Evolutionary conservation across 176 grass and related monocot genomes (phyloP), one percentile per base, ranked within the genome.

Genomic region (Triticum timopheevii): DNA sequence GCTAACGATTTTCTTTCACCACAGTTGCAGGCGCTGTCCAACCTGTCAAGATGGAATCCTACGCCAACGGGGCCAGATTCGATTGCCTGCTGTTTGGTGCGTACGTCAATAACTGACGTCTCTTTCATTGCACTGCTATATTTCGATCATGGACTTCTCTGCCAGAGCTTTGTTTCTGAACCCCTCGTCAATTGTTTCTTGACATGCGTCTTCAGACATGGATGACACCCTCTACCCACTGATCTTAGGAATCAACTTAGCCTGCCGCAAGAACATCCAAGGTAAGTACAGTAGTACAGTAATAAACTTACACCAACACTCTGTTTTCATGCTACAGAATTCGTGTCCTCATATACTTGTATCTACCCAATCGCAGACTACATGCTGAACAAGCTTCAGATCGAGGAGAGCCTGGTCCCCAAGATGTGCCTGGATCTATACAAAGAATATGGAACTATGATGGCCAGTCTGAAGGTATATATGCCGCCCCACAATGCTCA

Each of bases 161-260:
- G 15, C 6, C 33, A 38, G 17, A 0, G 8, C 22, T 45, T 45
- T 63, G 23, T 61, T 63, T 38, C 9, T 76, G 39, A 22, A 7
- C 56, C 70, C 5, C 54, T 65, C 13, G 61, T 24, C 66, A 24
- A 80, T 72, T 40, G 3, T 45, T 66, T 20, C 23, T 13, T 3
- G 16, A 7, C 30, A 36, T 84, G 8, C 31, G 3, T 31, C 3
- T 78, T 36, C 89, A 98, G 97, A 99, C 36, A 91, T 99, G 97
- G 97, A 99, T 76, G 97, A 99, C 64, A 99, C 97, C 13, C 83
- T 99, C n/a, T 99, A 96, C 87, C 92, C 97, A 38, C 81, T 93
- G 85, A 96, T 89, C 76, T 87, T 86, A 3, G 97, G 97, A 0
- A 84, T 99, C 87, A 94, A 96, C 91, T 69, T 96, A 22, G 97